Conservation (phyloP, 2,329 filamentous ascomycete species). For the Dothidotthia symphoricarpi region DNA sequence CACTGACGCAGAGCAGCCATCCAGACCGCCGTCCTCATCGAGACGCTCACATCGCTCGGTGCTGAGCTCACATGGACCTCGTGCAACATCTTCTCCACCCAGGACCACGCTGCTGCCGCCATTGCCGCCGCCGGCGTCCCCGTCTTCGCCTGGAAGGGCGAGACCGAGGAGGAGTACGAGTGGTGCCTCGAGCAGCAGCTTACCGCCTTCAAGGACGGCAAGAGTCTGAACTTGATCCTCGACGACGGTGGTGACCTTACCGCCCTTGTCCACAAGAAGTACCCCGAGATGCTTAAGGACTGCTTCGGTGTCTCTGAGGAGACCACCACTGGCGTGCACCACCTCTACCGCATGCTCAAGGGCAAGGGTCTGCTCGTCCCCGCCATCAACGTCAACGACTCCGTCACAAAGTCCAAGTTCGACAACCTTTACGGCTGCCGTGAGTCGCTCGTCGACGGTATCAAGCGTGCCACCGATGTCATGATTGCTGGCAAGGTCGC, state of each 20-base stretch:
- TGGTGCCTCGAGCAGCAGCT: constrained; percentile 99
- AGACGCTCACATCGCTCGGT: constrained; percentile 91
- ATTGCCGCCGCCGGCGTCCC: constrained; percentile 92
- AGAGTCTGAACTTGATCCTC: constrained; percentile 97
- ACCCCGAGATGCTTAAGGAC: constrained; percentile 96
- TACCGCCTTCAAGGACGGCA: constrained; percentile 89
- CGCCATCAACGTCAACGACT: constrained; percentile 98
- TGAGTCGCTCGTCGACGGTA: constrained; percentile 97
- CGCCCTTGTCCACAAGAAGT: constrained; percentile 93
- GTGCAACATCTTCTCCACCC: constrained; percentile 99
- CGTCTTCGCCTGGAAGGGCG: constrained; percentile 81
- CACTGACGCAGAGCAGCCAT: constrained; percentile 60
- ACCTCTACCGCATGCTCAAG: constrained; percentile 96
- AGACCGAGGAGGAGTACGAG: constrained; percentile 99
- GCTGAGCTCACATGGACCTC: constrained; percentile 98
- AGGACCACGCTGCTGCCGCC: constrained; percentile 96
- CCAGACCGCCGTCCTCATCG: constrained; percentile 98
- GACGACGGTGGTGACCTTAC: constrained; percentile 98
- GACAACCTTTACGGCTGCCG: constrained; percentile 99
- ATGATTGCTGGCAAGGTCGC: constrained; percentile 99
- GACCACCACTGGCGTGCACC: constrained; percentile 99
- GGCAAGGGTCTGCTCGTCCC: constrained; percentile 77
- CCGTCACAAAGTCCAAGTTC: constrained; percentile 99
- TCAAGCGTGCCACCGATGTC: constrained; percentile 99
- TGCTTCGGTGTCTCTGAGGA: constrained; percentile 99